Evolutionary conservation across 805 yeast genomes (phyloP), one percentile per base, ranked within the genome.

Genomic region (Candida taoyuanica): DNA sequence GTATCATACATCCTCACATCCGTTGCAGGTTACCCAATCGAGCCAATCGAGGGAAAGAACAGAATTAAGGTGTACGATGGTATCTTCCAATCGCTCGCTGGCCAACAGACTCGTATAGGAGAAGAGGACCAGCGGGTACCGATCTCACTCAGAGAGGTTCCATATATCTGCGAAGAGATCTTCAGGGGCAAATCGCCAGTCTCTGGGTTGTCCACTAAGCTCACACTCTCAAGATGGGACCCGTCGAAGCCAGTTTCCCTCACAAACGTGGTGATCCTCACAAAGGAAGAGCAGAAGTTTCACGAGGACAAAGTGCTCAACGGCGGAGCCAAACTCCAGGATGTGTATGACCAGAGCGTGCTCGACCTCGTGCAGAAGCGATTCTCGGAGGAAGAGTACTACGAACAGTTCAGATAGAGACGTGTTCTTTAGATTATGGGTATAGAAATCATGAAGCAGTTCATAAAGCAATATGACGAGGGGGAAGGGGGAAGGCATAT

Each of bases 151-250:
- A 66, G 63, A 33, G 98, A 93, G 43, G 78, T 86, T 19, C 83
- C 78, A 31, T 93, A 88, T 56, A 69, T 91, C 13, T 68, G 89
- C 25, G 98, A 91, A 56, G 99, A 93, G 62, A 82, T 93, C 3
- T 93, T 79, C 67, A 77, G 94, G 44, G 97, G 98, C 12, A 87
- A 88, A 60, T 83, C 96, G 0, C 93, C 94, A 14, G 71, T 89
- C 12, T 81, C 95, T 14, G 84, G 89, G 15, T 85, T 71, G 50
- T 81, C 89, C 5, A 85, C 94, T 1, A 75, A 88, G 51, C 66
- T 91, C 43, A 76, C 91, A 1, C 68, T 93, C 28, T 78, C 95
- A 1, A 70, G 85, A 56, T 93, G 99, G 99, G 82, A 78, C 46
- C 87, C 86, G 6, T 52, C 58, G 1, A 64, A 71, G 49, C 85